Evolutionary conservation across 352 stramenopile genomes (phyloP), one percentile per base, ranked within the genome.

Genomic region (Globisporangium perplexum): DNA sequence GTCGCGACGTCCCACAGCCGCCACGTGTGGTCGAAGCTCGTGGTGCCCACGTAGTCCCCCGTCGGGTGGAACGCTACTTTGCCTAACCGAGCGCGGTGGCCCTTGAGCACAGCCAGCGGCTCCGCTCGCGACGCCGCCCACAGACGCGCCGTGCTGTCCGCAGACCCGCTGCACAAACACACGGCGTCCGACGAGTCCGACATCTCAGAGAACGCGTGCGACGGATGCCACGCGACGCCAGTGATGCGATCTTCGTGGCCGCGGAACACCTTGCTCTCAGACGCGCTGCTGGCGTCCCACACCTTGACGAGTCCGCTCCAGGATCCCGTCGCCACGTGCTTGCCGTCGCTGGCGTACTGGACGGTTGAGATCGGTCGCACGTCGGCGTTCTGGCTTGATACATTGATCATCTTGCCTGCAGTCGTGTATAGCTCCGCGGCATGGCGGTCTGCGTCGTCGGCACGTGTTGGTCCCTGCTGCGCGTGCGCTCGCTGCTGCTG

Each of bases 11-110:
- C 96, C 96, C 96, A 99, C 17, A 99, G 76, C n/a, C 96, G 76
- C 96, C 96, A 99, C 22, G 96, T 98, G 59, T 98, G 87, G 68
- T 99, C 96, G 62, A 98, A 98, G 65, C 88, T 97, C 11, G 95
- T 98, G 8, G 94, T 99, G 24, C 81, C 96, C 7, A 99, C 72
- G 60, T 91, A 93, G 41, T 87, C 63, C 15, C 96, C 93, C n/a
- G 83, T 70, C 4, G 96, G 96, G 72, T 99, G 96, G 63, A 98
- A 99, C 8, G 87, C 93, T 23, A 98, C 83, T 53, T 89, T 92
- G 14, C 82, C 81, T 44, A 95, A 57, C 28, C 84, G 80, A 10
- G 81, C 76, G 22, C 74, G 74, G 53, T 95, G 86, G 28, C 86
- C 86, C 36, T 72, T 68, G 12, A 95, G 65, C 28, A 84, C 72